Evolutionary conservation across 768 basidiomycete species (phyloP), one percentile per base, ranked within the genome.

Genomic region (Trametes sanguinea): DNA sequence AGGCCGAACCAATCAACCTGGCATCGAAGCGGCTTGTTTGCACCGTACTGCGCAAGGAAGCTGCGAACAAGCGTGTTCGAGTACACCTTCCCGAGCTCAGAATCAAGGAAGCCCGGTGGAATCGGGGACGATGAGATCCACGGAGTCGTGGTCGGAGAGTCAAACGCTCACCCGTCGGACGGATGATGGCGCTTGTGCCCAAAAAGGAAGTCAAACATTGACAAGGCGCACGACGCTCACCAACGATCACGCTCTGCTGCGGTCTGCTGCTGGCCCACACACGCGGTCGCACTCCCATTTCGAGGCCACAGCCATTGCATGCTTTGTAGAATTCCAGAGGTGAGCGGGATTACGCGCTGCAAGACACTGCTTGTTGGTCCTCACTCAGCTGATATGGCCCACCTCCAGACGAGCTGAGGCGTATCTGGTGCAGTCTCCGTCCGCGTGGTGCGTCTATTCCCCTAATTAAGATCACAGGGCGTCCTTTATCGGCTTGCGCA

Each of bases 381-480:
- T 11, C 27, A 10, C 48, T 50, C 29, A 50, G n/a, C 44, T 22
- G 16, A 14, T 45, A n/a, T 22, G 8, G 55, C 35, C 35, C 35
- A 6, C 30, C 17, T 27, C 22, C 14, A n/a, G n/a, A 14, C 44
- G 3, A 35, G 22, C 32, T 13, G 45, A 56, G n/a, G 53, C 42
- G 46, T 57, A 63, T 57, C 37, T 42, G 37, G 33, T 14, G 1
- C 30, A 58, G 44, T 51, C 55, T 51, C 51, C 51, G 56, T 44
- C 52, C 62, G 14, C 63, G 58, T 52, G 58, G 58, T 51, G 16
- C 57, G 57, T 50, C 30, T 37, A 22, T 17, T 54, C 63, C 63
- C 63, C 63, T 60, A 60, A 64, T 52, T 64, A 47, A 60, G 51
- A 60, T 60, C 58, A 64, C 62, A 64, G 53, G 62, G 53, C 42